phyloP scores from a whole-genome alignment of 768 basidiomycete species.

The Podaxis sp. region DNA sequence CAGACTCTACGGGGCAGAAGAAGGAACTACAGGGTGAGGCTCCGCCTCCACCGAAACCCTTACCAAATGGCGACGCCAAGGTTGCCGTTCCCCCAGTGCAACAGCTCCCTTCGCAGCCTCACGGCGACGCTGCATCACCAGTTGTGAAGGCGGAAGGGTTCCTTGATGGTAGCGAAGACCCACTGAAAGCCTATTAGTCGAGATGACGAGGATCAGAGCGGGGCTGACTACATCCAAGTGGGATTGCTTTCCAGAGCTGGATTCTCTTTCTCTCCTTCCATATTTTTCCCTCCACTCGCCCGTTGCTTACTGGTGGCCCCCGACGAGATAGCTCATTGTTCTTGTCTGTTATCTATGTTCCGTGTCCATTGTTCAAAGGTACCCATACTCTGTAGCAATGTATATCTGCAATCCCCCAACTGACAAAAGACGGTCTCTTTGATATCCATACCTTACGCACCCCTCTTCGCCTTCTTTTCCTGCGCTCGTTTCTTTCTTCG shows the following conservation, averaged over 20 bases:
- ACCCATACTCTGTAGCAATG: slow-evolving; percentile 30
- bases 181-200: slow-evolving; percentile 33
- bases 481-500: slow-evolving; percentile 9
- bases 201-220: slow-evolving; percentile 11
- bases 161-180: slow-evolving; percentile 64
- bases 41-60: slow-evolving; percentile 44
- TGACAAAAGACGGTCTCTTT: slow-evolving; percentile 11
- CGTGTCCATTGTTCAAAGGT: slow-evolving; percentile 25
- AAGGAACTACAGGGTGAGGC: slow-evolving; percentile 40
- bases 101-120: slow-evolving; percentile 51
- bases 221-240: slow-evolving; percentile 1
- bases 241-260: neutral
- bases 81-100: slow-evolving; percentile 34
- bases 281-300: slow-evolving; percentile 20
- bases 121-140: slow-evolving; percentile 54
- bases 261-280: slow-evolving; percentile 11
- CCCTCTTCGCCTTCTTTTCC: slow-evolving; percentile 9
- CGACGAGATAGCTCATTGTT: slow-evolving; percentile 8
- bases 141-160: slow-evolving; percentile 64
- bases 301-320: slow-evolving; percentile 17
- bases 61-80: slow-evolving; percentile 46
- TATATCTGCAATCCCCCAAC: slow-evolving; percentile 15
- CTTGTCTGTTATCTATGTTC: slow-evolving; percentile 26
- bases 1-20: slow-evolving; percentile 24
- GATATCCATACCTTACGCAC: slow-evolving; percentile 16